Base-by-base conservation (phyloP, 2,329 filamentous ascomycete species). In the Paraconiothyrium sp. region DNA sequence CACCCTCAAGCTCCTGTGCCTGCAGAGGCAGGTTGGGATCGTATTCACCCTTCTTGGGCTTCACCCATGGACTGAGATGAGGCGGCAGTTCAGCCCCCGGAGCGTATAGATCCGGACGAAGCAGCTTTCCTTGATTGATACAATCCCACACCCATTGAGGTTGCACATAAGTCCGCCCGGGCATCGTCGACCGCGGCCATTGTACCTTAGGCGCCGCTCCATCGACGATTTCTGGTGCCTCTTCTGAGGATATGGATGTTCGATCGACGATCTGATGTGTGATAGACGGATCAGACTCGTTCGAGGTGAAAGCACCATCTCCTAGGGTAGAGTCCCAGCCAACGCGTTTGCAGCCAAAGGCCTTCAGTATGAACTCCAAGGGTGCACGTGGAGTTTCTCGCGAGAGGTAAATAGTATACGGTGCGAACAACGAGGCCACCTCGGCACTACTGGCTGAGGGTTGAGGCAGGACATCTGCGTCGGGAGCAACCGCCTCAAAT, bases 61-160 rank as follows among this genome's bases (percentile, higher is more conserved):
- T 94, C 66, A 98, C 93, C 85, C 97, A 99, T 30, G 95, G 95
- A 79, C 94, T 98, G 71, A 99, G 81, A 84, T 99, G 95, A 13
- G 95, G 95, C 24, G 95, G 95, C 35, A 99, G 84, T 68, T 92
- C 90, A 20, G 94, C 91, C 20, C 95, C 95, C 1, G 95, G 95
- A 0, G 90, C 92, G 74, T 99, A 99, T 39, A 94, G 81, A 75
- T 97, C 93, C 35, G 94, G 88, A 67, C 91, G 87, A 77, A 97
- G 89, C 59, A 99, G 83, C 79, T 94, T 93, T 65, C 93, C 92
- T 49, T 95, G 92, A 77, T 99, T 99, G 77, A 97, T 83, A 72
- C 92, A 94, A 76, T 99, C 95, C 95, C 95, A 99, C 4, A 99
- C 89, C 94, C 96, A 99, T 78, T 99, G 95, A 22, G 95, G 95